Base-by-base conservation (phyloP, 495 filamentous ascomycete genomes). In the Halenospora varia region DNA sequence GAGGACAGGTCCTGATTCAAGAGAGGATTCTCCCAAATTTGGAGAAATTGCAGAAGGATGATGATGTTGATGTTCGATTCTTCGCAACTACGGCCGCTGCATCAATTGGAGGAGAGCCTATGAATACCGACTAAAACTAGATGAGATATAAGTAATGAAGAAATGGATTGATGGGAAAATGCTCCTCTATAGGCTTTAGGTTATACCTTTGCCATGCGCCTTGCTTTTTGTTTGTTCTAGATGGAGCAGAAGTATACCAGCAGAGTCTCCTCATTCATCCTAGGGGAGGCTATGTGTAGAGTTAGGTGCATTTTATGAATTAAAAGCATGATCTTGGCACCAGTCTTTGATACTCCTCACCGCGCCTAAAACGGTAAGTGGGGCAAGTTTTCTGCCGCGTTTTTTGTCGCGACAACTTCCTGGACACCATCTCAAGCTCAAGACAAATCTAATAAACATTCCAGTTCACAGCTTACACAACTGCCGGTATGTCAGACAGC, bases 41-140 rank as follows among this genome's bases (percentile, higher is more conserved):
- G 66, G 90, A 95, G 76, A 98, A 97, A 75, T 76, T 98, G 61
- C 89, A 95, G 76, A 85, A 87, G 73, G 94, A 98, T 67, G 90
- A 96, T 47, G 94, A 98, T 78, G 92, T 97, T 61, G 94, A 98
- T 76, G 94, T 98, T 64, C 83, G 94, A 65, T 98, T 91, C 73
- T 98, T 96, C 69, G 95, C 94, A 25, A 80, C 79, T 25, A 80
- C 76, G 15, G 78, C 78, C 23, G 74, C 72, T 19, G 67, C 70
- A 25, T 70, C 70, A 23, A 67, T 71, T 20, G 69, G 68, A 56
- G 71, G 75, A 46, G 79, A 82, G 63, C 78, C 78, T 10, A 82
- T 82, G 80, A 79, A 80, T 67, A 82, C 77, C n/a, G n/a, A n/a
- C 56, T 82, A 78, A 69, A 77, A 77, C 71, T 82, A 82, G 75